Evolutionary conservation across 2,329 filamentous ascomycete species (phyloP), one percentile per base, ranked within the genome.

Genomic region (Aureobasidium sp.): DNA sequence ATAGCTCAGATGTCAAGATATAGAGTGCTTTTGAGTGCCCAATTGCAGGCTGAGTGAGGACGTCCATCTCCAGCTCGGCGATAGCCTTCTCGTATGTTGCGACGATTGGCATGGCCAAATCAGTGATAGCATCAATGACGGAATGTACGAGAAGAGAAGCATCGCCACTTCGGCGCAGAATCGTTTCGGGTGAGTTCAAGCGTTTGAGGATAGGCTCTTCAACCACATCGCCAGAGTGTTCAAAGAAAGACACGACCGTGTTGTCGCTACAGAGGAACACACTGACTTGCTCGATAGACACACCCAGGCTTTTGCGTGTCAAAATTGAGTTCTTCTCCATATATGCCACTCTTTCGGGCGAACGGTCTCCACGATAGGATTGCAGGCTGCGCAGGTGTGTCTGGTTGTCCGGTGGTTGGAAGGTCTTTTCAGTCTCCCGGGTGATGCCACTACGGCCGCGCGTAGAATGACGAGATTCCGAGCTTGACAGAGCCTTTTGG

Each of bases 201-300:
- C 92, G 89, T 39, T 82, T 81, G 31, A 96, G 79, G 40, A 97
- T 96, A 0, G 91, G 91, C 3, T 81, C 79, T 72, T 96, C 90
- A 2, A 96, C 84, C 66, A 96, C 91, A 48, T 86, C 83, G 2
- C 91, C 92, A 0, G 91, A 96, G 45, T 86, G 83, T 75, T 97
- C 91, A 68, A 97, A 97, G 74, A 97, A 96, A 17, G 90, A 93
- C 24, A 95, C 91, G 60, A 96, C 86, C 0, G 88, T 93, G 69
- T 96, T 95, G 74, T 96, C 91, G 14, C 85, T 82, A 2, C 88
- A 92, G 17, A 97, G 78, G 70, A 97, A 96, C 60, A 96, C 85
- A 4, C 90, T 91, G 3, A 96, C 91, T 73, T 97, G 92, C 74
- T 97, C 92, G 5, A 92, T 88, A 11, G 86, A 88, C 44, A 96